phyloP scores from a whole-genome alignment of 2,329 filamentous ascomycete genomes.

The Diaporthe citrichinensis region DNA sequence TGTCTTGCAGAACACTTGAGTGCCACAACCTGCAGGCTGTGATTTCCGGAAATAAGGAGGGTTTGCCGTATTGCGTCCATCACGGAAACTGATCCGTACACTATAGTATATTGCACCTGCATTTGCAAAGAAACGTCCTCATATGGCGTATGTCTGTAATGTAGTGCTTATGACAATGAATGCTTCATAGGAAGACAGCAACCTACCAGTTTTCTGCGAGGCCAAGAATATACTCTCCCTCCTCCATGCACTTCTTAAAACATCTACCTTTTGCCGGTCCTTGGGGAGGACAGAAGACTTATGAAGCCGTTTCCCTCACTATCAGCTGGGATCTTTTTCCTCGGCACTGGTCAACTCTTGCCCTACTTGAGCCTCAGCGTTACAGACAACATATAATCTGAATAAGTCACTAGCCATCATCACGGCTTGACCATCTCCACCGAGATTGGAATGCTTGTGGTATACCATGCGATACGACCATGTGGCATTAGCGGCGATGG shows the following conservation, averaged over 20 bases:
- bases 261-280: neutral
- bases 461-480: no score
- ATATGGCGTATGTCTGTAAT: neutral
- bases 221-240: neutral
- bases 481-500: neutral
- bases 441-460: no score
- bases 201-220: neutral
- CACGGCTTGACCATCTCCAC: neutral
- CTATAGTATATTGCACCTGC: neutral
- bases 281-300: neutral
- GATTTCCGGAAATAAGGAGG: no score
- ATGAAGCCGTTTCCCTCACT: neutral
- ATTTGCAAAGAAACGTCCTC: accelerated
- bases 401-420: neutral
- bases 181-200: neutral
- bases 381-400: neutral
- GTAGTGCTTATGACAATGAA: neutral
- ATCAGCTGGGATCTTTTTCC: neutral
- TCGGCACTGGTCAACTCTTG: accelerated
- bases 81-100: neutral
- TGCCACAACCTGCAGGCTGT: no score
- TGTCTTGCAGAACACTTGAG: neutral
- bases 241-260: neutral
- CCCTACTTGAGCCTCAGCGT: no score
- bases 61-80: neutral